Evolutionary conservation across 768 basidiomycete genomes (phyloP).

Genomic region (Tephrocybe rancida): DNA sequence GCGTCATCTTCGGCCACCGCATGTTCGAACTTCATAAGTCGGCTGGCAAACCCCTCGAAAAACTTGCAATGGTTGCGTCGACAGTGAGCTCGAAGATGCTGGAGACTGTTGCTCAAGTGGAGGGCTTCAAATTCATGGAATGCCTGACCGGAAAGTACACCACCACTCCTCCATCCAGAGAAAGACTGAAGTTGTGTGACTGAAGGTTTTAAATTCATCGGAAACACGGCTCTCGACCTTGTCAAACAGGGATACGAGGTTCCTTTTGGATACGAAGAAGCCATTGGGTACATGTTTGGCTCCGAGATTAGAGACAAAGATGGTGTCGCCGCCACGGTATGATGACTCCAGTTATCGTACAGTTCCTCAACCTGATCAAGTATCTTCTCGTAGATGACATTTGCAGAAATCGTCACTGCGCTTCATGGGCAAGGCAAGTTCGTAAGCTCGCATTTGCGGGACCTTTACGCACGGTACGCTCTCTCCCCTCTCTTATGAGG

Average conservation of each 20-base stretch:
- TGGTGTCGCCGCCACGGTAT: slow-evolving; percentile 80
- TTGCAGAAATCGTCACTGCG: slow-evolving; percentile 64
- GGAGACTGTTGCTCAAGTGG: slow-evolving; percentile 68
- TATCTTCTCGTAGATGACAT: slow-evolving; percentile 48
- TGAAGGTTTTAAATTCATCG: slow-evolving; percentile 88
- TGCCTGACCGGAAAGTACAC: slow-evolving; percentile 70
- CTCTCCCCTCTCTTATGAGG: not conserved
- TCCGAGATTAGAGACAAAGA: slow-evolving; percentile 83
- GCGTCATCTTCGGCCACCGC: slow-evolving; percentile 48
- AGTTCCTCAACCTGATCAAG: not conserved
- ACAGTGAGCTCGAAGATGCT: slow-evolving; percentile 93
- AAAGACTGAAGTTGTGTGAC: not conserved
- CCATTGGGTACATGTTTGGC: slow-evolving; percentile 91
- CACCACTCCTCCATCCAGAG: not conserved
- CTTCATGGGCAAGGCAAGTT: slow-evolving; percentile 56
- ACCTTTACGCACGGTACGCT: slow-evolving; percentile 59
- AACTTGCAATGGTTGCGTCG: slow-evolving; percentile 84
- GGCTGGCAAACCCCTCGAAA: slow-evolving; percentile 47
- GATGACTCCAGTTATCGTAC: slow-evolving; percentile 3
- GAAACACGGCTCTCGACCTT: slow-evolving; percentile 75
- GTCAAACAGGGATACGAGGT: slow-evolving; percentile 69
- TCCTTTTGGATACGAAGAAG: slow-evolving; percentile 89
- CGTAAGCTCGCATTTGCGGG: slow-evolving; percentile 58
- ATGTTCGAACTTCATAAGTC: slow-evolving; percentile 44
- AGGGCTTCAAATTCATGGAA: slow-evolving; percentile 85